Conservation (phyloP, 768 basidiomycete species). For the Rhizopogon vulgaris region DNA sequence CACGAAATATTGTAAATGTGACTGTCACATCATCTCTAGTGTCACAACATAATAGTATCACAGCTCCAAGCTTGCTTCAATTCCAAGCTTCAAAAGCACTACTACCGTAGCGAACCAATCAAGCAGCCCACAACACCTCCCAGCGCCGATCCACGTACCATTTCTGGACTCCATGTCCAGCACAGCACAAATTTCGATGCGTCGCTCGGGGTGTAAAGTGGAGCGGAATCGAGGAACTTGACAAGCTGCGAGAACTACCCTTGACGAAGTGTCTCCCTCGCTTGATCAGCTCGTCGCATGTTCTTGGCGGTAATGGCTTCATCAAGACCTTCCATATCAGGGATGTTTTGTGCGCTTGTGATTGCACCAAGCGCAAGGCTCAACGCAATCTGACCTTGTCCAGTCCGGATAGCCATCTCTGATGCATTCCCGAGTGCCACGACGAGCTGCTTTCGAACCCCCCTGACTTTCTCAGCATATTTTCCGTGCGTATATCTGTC, state of each 20-base stretch:
- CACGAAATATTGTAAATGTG: neutral
- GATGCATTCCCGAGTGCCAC: conserved; percentile 28
- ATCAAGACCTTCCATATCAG: neutral
- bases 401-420: conserved; percentile 19
- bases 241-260: neutral
- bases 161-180: neutral
- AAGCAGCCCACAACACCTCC: neutral
- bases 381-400: neutral
- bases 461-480: conserved; percentile 12
- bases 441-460: conserved; percentile 22
- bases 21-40: neutral
- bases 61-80: too few relatives aligned
- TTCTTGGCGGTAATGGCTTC: neutral
- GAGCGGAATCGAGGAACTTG: neutral
- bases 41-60: too few relatives aligned
- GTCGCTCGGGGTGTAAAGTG: neutral
- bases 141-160: neutral
- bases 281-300: neutral
- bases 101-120: too few relatives aligned
- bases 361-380: conserved; percentile 1
- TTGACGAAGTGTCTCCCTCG: neutral
- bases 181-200: neutral
- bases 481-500: conserved; percentile 20
- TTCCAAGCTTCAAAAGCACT: too few relatives aligned
- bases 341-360: neutral